A percentile compares a stretch with the other conserved stretches of the same genome.
Conservation (phyloP, 805 yeast genomes). For the Tetrapisispora pingtungensis region DNA sequence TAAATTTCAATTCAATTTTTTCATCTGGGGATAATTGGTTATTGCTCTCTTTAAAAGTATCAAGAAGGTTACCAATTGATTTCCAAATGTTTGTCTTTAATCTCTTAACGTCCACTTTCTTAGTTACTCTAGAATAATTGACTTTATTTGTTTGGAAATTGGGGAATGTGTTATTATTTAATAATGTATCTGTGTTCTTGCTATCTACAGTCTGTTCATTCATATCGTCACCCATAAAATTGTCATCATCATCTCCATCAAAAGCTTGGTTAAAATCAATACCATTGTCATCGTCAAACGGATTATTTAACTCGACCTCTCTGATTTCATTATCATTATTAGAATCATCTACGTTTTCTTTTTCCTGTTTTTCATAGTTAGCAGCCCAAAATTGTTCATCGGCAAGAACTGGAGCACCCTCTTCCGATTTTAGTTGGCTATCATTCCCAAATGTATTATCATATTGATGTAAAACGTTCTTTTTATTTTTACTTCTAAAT, state of each 20-base stretch:
- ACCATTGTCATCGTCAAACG: slow-evolving; percentile 28
- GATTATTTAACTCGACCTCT: slow-evolving; percentile 25
- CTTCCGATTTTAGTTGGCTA: slow-evolving; percentile 1
- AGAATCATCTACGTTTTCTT: slow-evolving; percentile 22
- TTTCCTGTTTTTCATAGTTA: slow-evolving; percentile 38
- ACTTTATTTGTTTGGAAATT: slow-evolving; percentile 28
- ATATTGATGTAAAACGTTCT: background rate
- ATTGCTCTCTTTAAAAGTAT: slow-evolving; percentile 6
- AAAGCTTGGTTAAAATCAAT: slow-evolving; percentile 30
- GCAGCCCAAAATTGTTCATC: slow-evolving; percentile 70
- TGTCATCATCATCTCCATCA: slow-evolving; percentile 19
- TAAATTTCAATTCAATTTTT: slow-evolving; percentile 28
- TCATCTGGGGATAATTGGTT: background rate
- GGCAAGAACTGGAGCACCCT: slow-evolving; percentile 31
- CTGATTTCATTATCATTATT: slow-evolving; percentile 16
- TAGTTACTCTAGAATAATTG: slow-evolving; percentile 61
- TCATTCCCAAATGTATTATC: background rate
- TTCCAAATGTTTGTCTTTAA: slow-evolving; percentile 73
- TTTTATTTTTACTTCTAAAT: slow-evolving; percentile 14
- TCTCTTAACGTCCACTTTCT: slow-evolving; percentile 63
- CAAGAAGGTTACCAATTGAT: slow-evolving; percentile 29
- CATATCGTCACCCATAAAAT: slow-evolving; percentile 24
- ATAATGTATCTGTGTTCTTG: slow-evolving; percentile 5
- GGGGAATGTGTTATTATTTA: background rate
- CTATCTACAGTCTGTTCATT: slow-evolving; percentile 3